A percentile compares a stretch with the other conserved stretches of the same genome.
Conservation (phyloP, 176 grass and related monocot species). For the Chrysopogon serrulatus region DNA sequence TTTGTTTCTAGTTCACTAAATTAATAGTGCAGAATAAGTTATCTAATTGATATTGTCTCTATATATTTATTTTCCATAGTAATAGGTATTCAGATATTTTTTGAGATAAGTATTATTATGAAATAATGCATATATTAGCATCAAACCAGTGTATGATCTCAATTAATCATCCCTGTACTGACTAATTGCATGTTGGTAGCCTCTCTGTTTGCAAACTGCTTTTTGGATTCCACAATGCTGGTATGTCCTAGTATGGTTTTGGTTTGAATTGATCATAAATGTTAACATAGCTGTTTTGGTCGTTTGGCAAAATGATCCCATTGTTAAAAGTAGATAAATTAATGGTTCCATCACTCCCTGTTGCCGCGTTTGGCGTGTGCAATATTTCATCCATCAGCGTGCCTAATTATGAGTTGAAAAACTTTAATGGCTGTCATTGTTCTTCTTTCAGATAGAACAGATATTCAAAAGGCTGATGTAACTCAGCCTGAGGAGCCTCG, state of each 20-base stretch:
- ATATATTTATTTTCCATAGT: neutral
- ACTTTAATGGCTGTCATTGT: neutral
- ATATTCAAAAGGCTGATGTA: neutral
- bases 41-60: neutral
- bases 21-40: neutral
- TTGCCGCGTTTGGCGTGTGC: neutral
- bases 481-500: slow-evolving; percentile 21
- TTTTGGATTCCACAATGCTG: neutral
- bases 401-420: neutral
- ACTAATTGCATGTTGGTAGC: neutral
- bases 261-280: neutral
- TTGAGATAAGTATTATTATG: neutral
- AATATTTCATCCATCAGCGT: neutral
- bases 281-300: neutral
- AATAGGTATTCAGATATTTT: neutral
- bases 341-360: neutral
- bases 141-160: neutral
- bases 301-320: neutral
- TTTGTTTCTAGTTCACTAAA: neutral
- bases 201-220: neutral
- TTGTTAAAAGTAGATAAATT: neutral
- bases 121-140: neutral
- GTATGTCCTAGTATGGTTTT: neutral
- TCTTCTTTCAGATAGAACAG: slow-evolving; percentile 33
- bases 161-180: neutral